Base-by-base conservation (phyloP, 805 yeast genomes). In the Ogataea nitratoaversa region DNA sequence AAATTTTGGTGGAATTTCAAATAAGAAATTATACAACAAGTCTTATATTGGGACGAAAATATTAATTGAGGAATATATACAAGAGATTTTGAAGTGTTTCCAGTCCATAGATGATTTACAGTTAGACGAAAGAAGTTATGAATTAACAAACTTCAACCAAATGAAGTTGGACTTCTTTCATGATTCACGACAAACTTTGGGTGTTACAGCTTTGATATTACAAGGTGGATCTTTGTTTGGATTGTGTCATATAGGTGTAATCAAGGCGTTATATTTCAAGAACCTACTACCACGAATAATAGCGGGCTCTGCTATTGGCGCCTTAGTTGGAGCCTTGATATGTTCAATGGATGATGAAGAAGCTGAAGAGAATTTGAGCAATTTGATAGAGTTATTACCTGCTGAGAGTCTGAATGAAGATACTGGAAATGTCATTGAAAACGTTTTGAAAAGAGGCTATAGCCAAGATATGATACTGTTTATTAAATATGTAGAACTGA, bases 221-320 rank as follows among this genome's bases (percentile, higher is more conserved):
- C 97, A 93, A 62, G 99, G 99, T 22, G 98, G 99, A 2, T 84
- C 97, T 0, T 65, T 93, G 18, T 93, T 91, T 65, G 98, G 99
- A 0, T 66, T 93, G 46, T 90, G 95, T 53, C 99, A 93, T 60
- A 58, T 93, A 27, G 99, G 99, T 2, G 96, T 90, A 1, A 85
- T 91, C 8, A 83, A 84, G 47, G 91, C 93, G 0, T 67, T 93
- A n/a, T 76, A 82, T 44, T 73, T 74, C 48, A 79, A 83, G 47
- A 82, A 84, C 1, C 64, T 90, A 29, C 67, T 93, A 37, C 99
- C 99, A 0, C 67, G 84, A 31, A 84, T 93, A 2, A 78, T 91
- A 18, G 85, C 91, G 6, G 99, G 99, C 0, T 84, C 90, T 42
- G 93, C 96, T 0, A 84, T 88, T 44, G 99, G 99, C 1, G 95